These are phyloP conservation scores for Fusarium stilboides DNA, from an alignment of 2,329 filamentous ascomycete genomes.

Conservation along the genomic window DNA sequence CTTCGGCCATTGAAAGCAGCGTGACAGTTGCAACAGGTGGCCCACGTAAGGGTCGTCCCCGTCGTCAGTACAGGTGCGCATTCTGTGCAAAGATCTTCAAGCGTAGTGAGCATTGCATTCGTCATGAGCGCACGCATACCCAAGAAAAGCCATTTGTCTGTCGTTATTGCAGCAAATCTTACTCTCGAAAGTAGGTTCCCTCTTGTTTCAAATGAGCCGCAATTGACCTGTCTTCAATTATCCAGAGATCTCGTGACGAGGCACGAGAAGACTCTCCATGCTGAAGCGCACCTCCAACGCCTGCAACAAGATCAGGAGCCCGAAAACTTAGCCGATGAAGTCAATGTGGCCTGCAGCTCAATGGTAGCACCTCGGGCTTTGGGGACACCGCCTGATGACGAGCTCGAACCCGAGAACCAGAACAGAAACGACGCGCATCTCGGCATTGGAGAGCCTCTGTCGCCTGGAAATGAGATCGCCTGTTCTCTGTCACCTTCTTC, in stretches of 20 bases:
- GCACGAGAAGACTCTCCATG: constrained; percentile 33
- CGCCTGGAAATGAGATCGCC: too few species aligned
- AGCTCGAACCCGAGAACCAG: too few species aligned
- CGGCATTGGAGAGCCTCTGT: too few species aligned
- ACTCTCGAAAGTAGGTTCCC: constrained; percentile 28
- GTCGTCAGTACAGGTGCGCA: constrained; percentile 25
- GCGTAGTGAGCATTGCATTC: constrained; percentile 39
- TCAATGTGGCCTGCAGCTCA: neutral
- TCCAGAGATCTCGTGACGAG: constrained; percentile 34
- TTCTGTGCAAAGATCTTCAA: constrained; percentile 34
- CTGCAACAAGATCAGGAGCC: neutral
- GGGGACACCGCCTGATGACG: too few species aligned
- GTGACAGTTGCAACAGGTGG: neutral
- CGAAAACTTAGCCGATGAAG: neutral
- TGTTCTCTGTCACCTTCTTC: too few species aligned
- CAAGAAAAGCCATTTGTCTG: constrained; percentile 36
- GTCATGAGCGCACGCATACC: constrained; percentile 38
- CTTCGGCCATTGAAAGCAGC: neutral
- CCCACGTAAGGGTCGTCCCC: constrained; percentile 10
- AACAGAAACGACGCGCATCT: too few species aligned
- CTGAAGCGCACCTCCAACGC: neutral
- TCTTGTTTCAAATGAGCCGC: neutral
- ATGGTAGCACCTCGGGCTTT: too few species aligned
- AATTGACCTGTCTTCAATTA: neutral
- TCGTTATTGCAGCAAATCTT: constrained; percentile 33